These are phyloP conservation scores for Ogataea hybrid DNA, from an alignment of 1,139 yeast genomes.

Conservation along the genomic window DNA sequence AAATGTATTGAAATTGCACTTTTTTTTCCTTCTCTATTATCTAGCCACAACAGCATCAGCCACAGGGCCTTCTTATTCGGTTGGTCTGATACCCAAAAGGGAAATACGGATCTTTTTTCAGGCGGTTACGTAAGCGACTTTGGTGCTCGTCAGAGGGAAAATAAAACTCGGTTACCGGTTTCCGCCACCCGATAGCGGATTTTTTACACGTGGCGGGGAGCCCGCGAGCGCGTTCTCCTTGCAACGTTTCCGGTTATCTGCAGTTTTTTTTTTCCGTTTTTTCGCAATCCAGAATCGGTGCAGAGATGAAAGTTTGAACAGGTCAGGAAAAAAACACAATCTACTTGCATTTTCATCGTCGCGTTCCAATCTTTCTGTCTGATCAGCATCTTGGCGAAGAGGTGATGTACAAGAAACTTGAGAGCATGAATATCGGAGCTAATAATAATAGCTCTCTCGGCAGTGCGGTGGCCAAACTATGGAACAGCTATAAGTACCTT, in stretches of 20 bases:
- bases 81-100: background rate
- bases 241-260: slow-evolving; percentile 6
- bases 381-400: background rate
- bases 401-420: slow-evolving; percentile 20
- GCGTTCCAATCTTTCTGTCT: background rate
- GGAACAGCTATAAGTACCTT: slow-evolving; percentile 23
- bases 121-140: background rate
- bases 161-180: background rate
- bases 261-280: background rate
- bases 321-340: slow-evolving; percentile 7
- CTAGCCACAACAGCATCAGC: slow-evolving; percentile 2
- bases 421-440: slow-evolving; percentile 13
- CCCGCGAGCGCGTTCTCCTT: slow-evolving; percentile 5
- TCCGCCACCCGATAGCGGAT: slow-evolving; percentile 1
- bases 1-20: background rate
- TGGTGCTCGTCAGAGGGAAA: background rate
- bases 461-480: slow-evolving; percentile 8
- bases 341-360: background rate
- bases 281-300: slow-evolving; percentile 1
- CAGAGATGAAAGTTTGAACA: slow-evolving; percentile 4
- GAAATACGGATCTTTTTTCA: background rate
- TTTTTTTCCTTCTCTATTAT: background rate
- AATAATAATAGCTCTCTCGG: slow-evolving; percentile 2
- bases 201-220: slow-evolving; percentile 2
- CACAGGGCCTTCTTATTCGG: background rate